A percentile compares a stretch with the other conserved stretches of the same genome.
Evolutionary conservation across 2,329 filamentous ascomycete genomes (phyloP).

Genomic region (Colletotrichum destructivum): DNA sequence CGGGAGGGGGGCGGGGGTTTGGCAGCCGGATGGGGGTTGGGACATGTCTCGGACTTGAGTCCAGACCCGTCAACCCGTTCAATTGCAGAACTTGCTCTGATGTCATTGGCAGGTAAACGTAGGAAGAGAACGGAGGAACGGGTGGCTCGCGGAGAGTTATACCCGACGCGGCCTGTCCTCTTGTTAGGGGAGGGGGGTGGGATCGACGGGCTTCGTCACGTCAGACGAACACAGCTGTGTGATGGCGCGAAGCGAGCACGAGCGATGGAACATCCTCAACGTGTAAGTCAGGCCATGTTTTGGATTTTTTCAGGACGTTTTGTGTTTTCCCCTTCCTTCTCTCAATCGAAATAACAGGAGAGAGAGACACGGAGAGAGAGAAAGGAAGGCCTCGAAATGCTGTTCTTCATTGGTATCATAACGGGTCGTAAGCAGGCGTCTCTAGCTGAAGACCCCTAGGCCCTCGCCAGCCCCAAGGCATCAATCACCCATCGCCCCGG

Average conservation of each 20-base stretch:
- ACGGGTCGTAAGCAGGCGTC: constrained; percentile 28
- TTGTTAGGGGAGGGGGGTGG: no score
- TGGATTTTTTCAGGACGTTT: not conserved
- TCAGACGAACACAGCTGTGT: not conserved
- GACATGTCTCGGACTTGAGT: constrained; percentile 20
- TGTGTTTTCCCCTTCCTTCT: not conserved
- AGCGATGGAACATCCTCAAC: not conserved
- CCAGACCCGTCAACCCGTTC: not conserved
- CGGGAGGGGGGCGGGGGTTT: no score
- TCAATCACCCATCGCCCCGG: not conserved
- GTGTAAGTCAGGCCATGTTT: not conserved
- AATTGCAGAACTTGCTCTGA: not conserved
- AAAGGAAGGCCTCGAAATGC: not conserved
- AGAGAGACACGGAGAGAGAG: no score
- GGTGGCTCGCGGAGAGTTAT: constrained; percentile 7
- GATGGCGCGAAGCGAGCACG: not conserved
- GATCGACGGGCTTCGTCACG: not conserved
- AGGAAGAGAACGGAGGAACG: not conserved
- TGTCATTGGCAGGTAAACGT: not conserved
- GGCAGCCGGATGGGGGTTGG: constrained; percentile 21
- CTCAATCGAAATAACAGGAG: not conserved
- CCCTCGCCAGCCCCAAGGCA: not conserved
- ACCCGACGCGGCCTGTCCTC: not conserved
- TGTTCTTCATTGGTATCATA: constrained; percentile 37
- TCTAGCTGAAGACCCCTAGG: constrained; percentile 1